A percentile compares a stretch with the other conserved stretches of the same genome.
These are phyloP conservation scores for Pythium plurisporium DNA, from an alignment of 352 stramenopile species.

Conservation along the genomic window DNA sequence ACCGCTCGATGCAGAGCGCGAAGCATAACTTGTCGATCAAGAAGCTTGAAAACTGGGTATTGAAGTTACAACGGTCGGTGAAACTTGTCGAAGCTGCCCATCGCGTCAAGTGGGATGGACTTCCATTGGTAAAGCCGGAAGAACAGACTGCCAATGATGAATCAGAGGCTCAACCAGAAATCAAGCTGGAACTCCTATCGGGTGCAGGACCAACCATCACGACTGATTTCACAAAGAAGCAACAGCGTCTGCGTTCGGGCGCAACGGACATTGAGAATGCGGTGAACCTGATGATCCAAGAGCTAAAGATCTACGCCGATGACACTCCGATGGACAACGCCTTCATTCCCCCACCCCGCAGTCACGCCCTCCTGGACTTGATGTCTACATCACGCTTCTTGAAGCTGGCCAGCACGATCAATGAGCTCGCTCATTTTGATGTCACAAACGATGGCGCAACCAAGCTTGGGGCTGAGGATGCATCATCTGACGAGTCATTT, in stretches of 20 bases:
- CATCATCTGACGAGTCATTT: conserved; percentile 23
- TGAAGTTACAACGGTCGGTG: conserved; percentile 61
- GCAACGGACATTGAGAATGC: conserved; percentile 51
- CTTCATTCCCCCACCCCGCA: conserved; percentile 51
- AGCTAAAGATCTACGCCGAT: conserved; percentile 62
- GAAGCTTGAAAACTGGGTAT: conserved; percentile 73
- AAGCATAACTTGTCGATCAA: conserved; percentile 76
- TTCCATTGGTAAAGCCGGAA: conserved; percentile 29
- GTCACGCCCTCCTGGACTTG: conserved; percentile 54
- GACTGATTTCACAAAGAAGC: conserved; percentile 66
- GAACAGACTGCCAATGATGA: conserved; percentile 31
- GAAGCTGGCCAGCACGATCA: conserved; percentile 69
- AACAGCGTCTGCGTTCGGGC: conserved; percentile 62
- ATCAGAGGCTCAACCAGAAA: conserved; percentile 23
- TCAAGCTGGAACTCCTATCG: conserved; percentile 35
- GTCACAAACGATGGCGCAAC: conserved; percentile 9
- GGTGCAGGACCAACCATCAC: conserved; percentile 62
- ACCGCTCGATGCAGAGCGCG: conserved; percentile 51
- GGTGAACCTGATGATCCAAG: conserved; percentile 57
- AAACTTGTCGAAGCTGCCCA: conserved; percentile 78
- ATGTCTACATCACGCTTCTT: conserved; percentile 68
- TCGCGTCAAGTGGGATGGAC: conserved; percentile 57
- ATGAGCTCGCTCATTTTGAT: conserved; percentile 63
- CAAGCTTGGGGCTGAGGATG: neutral
- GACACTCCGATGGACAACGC: conserved; percentile 38